Base-by-base conservation (phyloP, 2,329 filamentous ascomycete species). In the Neonectria punicea region DNA sequence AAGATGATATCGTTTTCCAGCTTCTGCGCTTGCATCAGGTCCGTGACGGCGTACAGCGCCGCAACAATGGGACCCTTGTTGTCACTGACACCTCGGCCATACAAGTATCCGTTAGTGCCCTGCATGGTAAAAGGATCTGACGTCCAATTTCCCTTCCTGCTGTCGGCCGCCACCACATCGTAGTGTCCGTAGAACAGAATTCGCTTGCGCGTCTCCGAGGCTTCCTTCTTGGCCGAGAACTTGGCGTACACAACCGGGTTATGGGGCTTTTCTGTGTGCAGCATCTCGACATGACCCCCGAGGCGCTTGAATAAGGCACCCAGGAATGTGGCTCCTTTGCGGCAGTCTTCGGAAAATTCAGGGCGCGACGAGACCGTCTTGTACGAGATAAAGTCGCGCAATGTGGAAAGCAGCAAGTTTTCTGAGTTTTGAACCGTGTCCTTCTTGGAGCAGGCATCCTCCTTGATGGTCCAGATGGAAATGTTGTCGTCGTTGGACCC, bases 121-220 rank as follows among this genome's bases (percentile, higher is more conserved):
- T 91, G 91, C 75, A 98, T 86, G n/a, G 90, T 86, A 77, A 98
- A 99, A 0, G 96, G 97, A 68, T 98, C 93, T 2, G 89, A 90
- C 43, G 88, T 86, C 96, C 96, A 99, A 70, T 93, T 95, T 41
- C 88, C 87, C 62, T 91, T 89, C 67, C 92, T 92, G 41, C 91
- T 90, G 70, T 97, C 93, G 0, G 96, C 96, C 1, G 94, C 88
- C 4, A 99, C 96, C 2, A 99, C 94, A 76, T 99, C 96, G 82
- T 99, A 99, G 77, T 99, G 96, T 0, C 97, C 96, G 75, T 99
- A 99, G 77, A 99, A 99, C 0, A 99, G 82, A 9, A 98, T 93
- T 32, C 93, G 94, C 80, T 96, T 97, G 18, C 93, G 87, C 28
- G 88, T 84, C 28, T 87, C 85, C 0, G 87, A 82, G 1, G 89